phyloP scores from a whole-genome alignment of 345 rosid genomes.

The Geranium rotundifolium region DNA sequence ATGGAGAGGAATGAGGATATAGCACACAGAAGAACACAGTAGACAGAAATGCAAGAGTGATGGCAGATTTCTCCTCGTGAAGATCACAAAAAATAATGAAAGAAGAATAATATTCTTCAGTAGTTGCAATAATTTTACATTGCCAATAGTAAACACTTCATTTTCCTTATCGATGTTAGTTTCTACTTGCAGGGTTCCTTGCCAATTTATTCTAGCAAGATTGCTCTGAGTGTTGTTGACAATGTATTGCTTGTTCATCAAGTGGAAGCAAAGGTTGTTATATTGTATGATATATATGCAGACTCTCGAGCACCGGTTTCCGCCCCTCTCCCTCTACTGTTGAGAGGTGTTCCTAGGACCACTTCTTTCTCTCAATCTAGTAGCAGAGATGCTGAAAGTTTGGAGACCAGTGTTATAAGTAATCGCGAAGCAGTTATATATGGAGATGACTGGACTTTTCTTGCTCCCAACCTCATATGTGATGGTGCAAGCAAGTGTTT shows the following conservation, averaged over 20 bases:
- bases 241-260: conserved; percentile 93
- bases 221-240: conserved; percentile 79
- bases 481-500: conserved; percentile 56
- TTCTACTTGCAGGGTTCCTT: conserved; percentile 64
- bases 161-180: background rate
- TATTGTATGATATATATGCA: conserved; percentile 74
- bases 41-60: background rate
- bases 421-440: conserved; percentile 47
- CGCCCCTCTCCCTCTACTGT: conserved; percentile 89
- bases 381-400: conserved; percentile 37
- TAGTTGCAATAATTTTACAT: background rate
- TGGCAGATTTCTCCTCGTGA: background rate
- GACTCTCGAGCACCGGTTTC: conserved; percentile 95
- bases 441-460: conserved; percentile 83
- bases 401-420: conserved; percentile 36
- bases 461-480: conserved; percentile 80
- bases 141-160: background rate
- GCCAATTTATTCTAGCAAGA: conserved; percentile 85
- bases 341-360: conserved; percentile 64
- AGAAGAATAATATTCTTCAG: background rate
- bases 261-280: conserved; percentile 89
- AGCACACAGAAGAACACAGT: background rate
- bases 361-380: conserved; percentile 33
- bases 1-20: background rate
- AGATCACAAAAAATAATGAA: background rate